Base-by-base conservation (phyloP, 345 rosid species). In the Turritis glabra region DNA sequence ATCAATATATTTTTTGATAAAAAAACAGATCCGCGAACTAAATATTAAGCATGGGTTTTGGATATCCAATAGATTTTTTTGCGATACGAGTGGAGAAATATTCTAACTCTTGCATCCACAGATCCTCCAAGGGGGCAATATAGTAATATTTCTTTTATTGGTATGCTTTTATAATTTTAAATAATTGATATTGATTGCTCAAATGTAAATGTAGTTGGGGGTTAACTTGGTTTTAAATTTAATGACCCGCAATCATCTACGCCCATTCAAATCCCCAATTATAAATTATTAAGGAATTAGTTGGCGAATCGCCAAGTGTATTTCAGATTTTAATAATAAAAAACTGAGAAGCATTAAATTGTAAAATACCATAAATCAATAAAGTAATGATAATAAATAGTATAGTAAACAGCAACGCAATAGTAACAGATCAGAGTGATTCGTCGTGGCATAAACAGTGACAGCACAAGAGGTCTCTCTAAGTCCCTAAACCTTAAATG, bases 181-280 rank as follows among this genome's bases (percentile, higher is more conserved):
- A 51, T 38, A 21, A 50, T 19, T 10, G 46, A 11, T 38, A 67
- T 75, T 75, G 30, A 75, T 21, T 59, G 63, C 38, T 59, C 73
- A 50, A 67, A 67, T 50, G 68, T 29, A 67, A 67, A 75, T 75
- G 64, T 61, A 5, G 79, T 75, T 75, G 79, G 69, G 40, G 3
- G 74, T 68, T 75, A 60, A 43, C 29, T 51, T 68, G 17, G 55
- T 68, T 59, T 67, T 40, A 75, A 68, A 60, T 59, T 67, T 40
- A 75, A 68, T 75, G 74, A 40, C 33, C 60, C 14, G 26, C 61
- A 37, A 74, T 37, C 60, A 19, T 56, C 60, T 55, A 64, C 50
- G 19, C 50, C 29, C 59, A 55, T 65, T 47, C 50, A 64, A 23
- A 74, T 74, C 41, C 23, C 8, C 41, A 13, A 14, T 35, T 44